A percentile compares a stretch with the other conserved stretches of the same genome.
Conservation (phyloP, 805 yeast species). For the Maudiozyma saulgeensis region DNA sequence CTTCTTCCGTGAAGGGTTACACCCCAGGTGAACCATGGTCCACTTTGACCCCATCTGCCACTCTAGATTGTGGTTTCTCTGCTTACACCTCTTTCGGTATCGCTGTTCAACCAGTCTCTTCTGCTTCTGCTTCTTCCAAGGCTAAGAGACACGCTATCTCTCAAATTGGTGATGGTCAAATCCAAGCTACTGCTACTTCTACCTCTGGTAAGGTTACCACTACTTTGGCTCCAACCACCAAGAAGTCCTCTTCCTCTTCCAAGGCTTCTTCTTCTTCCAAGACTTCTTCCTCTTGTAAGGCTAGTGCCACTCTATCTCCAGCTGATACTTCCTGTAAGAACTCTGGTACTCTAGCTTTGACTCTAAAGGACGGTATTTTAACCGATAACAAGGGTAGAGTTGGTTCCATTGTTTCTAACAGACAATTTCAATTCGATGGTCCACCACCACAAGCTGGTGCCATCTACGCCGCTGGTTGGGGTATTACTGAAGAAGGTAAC, state of each 20-base stretch:
- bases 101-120: conserved; percentile 45
- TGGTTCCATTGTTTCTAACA: conserved; percentile 61
- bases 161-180: conserved; percentile 56
- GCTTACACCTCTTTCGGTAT: conserved; percentile 59
- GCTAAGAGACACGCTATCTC: conserved; percentile 38
- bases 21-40: conserved; percentile 39
- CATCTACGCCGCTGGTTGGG: conserved; percentile 52
- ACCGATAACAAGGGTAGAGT: conserved; percentile 48
- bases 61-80: conserved; percentile 46
- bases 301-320: conserved; percentile 15
- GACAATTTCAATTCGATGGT: conserved; percentile 68
- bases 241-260: conserved; percentile 19
- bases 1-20: conserved; percentile 14
- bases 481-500: conserved; percentile 40
- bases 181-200: conserved; percentile 29
- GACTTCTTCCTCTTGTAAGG: conserved; percentile 15
- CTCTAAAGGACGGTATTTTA: conserved; percentile 39
- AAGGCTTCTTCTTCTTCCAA: conserved; percentile 14
- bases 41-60: conserved; percentile 56
- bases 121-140: conserved; percentile 4
- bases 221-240: conserved; percentile 11
- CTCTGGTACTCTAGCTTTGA: conserved; percentile 39
- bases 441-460: conserved; percentile 67
- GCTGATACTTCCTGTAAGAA: conserved; percentile 30
- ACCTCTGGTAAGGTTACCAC: conserved; percentile 10